Percentiles rank a stretch among this genome's conserved stretches.
These are phyloP conservation scores for Albifimbria verrucaria DNA, from an alignment of 2,329 filamentous ascomycete genomes.

Conservation along the genomic window DNA sequence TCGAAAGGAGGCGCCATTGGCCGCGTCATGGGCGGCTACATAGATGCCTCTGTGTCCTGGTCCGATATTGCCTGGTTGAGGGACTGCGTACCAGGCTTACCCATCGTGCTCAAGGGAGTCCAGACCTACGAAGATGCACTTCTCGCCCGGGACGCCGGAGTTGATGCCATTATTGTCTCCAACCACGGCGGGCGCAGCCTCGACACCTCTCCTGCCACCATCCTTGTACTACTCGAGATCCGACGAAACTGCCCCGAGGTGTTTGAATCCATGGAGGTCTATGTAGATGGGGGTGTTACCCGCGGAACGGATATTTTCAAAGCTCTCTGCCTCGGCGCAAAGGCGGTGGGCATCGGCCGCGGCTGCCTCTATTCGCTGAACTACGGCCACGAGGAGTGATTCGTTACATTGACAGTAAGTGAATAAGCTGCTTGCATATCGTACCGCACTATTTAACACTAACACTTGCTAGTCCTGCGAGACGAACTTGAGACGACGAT, in stretches of 20 bases:
- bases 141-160: slow-evolving; percentile 55
- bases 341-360: slow-evolving; percentile 59
- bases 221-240: slow-evolving; percentile 60
- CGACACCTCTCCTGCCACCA: slow-evolving; percentile 48
- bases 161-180: slow-evolving; percentile 64
- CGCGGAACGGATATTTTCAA: slow-evolving; percentile 66
- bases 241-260: slow-evolving; percentile 58
- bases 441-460: background rate
- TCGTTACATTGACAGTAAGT: slow-evolving; percentile 50
- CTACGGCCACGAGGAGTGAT: slow-evolving; percentile 56
- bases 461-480: slow-evolving; percentile 28
- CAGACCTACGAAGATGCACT: slow-evolving; percentile 62
- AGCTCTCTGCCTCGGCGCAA: slow-evolving; percentile 61
- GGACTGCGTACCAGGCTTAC: slow-evolving; percentile 38
- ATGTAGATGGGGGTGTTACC: slow-evolving; percentile 62
- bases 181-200: slow-evolving; percentile 65
- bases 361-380: slow-evolving; percentile 56
- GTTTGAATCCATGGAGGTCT: slow-evolving; percentile 58
- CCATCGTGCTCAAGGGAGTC: slow-evolving; percentile 65
- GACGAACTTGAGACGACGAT: slow-evolving; percentile 65
- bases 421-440: background rate
- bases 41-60: slow-evolving; percentile 59
- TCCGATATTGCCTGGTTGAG: slow-evolving; percentile 64
- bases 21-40: slow-evolving; percentile 52
- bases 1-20: slow-evolving; percentile 52